Conservation (phyloP, 2,329 filamentous ascomycete species). For the Hypoxylon sp. region DNA sequence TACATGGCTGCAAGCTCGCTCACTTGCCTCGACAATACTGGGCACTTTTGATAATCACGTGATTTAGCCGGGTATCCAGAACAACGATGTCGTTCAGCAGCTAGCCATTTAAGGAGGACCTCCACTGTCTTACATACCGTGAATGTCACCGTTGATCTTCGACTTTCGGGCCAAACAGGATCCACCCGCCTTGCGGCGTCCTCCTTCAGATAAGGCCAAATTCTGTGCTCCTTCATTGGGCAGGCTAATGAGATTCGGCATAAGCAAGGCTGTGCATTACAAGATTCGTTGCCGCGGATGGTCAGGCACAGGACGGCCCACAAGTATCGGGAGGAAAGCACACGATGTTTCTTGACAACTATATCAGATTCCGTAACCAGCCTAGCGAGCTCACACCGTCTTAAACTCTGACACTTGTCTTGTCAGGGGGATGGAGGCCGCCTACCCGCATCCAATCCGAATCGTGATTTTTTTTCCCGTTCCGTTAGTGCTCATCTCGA, state of each 20-base stretch:
- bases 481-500: conserved; percentile 24
- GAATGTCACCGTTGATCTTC: conserved; percentile 21
- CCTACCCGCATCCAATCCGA: conserved; percentile 17
- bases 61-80: conserved; percentile 14
- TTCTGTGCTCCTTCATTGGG: conserved; percentile 24
- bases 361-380: conserved; percentile 17
- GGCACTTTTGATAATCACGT: conserved; percentile 8
- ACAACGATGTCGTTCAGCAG: conserved; percentile 21
- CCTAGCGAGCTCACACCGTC: conserved; percentile 10
- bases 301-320: conserved; percentile 17
- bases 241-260: conserved; percentile 15
- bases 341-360: conserved; percentile 28
- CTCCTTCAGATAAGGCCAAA: conserved; percentile 24
- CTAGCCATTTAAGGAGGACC: conserved; percentile 10
- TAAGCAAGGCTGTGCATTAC: conserved; percentile 33
- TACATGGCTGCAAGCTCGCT: background rate
- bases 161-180: conserved; percentile 10
- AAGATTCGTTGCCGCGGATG: conserved; percentile 25
- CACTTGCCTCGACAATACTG: background rate
- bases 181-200: conserved; percentile 32
- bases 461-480: conserved; percentile 26
- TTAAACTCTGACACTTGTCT: conserved; percentile 14
- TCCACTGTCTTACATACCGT: conserved; percentile 31
- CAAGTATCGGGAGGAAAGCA: conserved; percentile 25
- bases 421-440: conserved; percentile 12